Evolutionary conservation across 2,329 filamentous ascomycete species (phyloP), one percentile per base, ranked within the genome.

Genomic region (Cladosporium colombiae): DNA sequence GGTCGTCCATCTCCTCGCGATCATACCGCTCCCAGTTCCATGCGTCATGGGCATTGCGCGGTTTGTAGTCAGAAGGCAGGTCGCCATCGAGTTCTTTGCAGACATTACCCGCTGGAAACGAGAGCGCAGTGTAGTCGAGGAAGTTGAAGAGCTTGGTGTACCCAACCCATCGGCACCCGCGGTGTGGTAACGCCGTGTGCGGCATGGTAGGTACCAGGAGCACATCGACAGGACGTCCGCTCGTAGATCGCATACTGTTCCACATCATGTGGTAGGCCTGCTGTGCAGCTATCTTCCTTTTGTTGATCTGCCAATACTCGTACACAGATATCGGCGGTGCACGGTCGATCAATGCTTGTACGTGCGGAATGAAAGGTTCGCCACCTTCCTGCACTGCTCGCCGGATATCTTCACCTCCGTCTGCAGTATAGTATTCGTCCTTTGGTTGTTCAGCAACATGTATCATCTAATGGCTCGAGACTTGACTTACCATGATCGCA

Each of bases 1-100:
- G 81, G 0, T 92, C 92, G 61, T 92, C 88, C 92, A 96, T 97
- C 58, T 86, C 86, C n/a, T 82, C 80, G 0, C 91, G 87, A 74
- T 96, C 86, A 76, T 96, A 97, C 14, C 83, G 67, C 5, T 73
- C 73, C 76, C 79, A 81, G 70, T 87, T 86, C 82, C 82, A 85
- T 58, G 78, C 75, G 69, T 87, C 85, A 1, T 82, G 66, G 23
- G 79, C 75, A 69, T 85, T 87, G 21, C 84, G 77, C 7, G 84
- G 77, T 33, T 78, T 67, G 67, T 84, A 82, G 0, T 76, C 71
- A 16, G 75, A 70, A 1, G 73, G 68, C 21, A 85, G 37, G 14
- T 21, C 35, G 52, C 33, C 16, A 33, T 70, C 78, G 53, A 81
- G 75, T 4, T 78, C 73, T 52, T 78, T 76, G 1, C 77, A 75